Evolutionary conservation across 768 basidiomycete species (phyloP).

Genomic region (Panaeolus cyanescens): DNA sequence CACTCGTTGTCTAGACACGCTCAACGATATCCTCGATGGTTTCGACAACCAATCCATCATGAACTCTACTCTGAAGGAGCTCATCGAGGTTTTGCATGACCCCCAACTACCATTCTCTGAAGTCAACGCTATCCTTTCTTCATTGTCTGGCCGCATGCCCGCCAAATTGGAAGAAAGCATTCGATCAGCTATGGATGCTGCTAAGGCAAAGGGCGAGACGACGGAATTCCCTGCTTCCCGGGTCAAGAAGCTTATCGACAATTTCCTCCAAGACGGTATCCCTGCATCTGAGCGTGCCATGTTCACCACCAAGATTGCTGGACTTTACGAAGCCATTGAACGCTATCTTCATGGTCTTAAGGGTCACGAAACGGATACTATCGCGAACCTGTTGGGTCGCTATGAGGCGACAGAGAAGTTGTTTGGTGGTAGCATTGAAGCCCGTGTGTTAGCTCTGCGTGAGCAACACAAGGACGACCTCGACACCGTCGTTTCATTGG

Average conservation of each 20-base stretch:
- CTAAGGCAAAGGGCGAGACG: slow-evolving; percentile 69
- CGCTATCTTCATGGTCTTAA: slow-evolving; percentile 83
- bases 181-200: slow-evolving; percentile 73
- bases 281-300: slow-evolving; percentile 78
- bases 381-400: slow-evolving; percentile 74
- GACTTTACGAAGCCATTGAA: slow-evolving; percentile 76
- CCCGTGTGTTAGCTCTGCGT: slow-evolving; percentile 84
- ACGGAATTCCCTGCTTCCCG: slow-evolving; percentile 90
- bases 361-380: slow-evolving; percentile 77
- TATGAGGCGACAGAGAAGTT: slow-evolving; percentile 89
- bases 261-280: slow-evolving; percentile 80
- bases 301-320: slow-evolving; percentile 71
- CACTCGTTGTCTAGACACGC: slow-evolving; percentile 66
- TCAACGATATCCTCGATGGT: slow-evolving; percentile 93
- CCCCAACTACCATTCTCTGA: slow-evolving; percentile 90
- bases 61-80: slow-evolving; percentile 82
- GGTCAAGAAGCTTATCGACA: slow-evolving; percentile 84
- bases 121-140: slow-evolving; percentile 77
- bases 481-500: slow-evolving; percentile 82
- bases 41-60: slow-evolving; percentile 96
- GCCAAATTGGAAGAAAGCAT: slow-evolving; percentile 87
- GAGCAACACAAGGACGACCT: slow-evolving; percentile 93
- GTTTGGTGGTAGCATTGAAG: slow-evolving; percentile 94
- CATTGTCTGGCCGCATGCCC: slow-evolving; percentile 92
- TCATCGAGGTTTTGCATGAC: slow-evolving; percentile 79